Percentiles rank a stretch among this genome's conserved stretches.
phyloP scores from a whole-genome alignment of 768 basidiomycete genomes.

The Xerocomellus intermedius region DNA sequence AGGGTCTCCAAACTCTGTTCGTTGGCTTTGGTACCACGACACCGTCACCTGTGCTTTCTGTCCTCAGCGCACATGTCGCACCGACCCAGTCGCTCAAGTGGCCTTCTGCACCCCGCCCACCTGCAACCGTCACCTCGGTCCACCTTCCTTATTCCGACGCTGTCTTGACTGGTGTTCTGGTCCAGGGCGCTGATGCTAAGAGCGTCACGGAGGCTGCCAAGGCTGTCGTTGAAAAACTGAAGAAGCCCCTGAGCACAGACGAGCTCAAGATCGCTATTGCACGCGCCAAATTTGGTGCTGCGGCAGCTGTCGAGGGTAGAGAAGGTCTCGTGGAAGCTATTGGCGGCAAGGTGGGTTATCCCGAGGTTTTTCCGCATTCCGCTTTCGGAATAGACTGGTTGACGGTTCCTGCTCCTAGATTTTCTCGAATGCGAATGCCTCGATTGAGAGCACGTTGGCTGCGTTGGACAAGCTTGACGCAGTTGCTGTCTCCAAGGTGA shows the following conservation, averaged over 20 bases:
- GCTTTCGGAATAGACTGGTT: background rate
- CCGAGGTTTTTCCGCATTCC: conserved; percentile 2
- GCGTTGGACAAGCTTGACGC: conserved; percentile 70
- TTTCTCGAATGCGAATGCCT: conserved; percentile 53
- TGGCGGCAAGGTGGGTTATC: conserved; percentile 57
- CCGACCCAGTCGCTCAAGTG: conserved; percentile 84
- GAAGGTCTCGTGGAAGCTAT: conserved; percentile 62
- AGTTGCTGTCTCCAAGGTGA: conserved; percentile 68
- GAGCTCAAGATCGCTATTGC: conserved; percentile 79
- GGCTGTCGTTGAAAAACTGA: conserved; percentile 65
- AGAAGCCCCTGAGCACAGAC: conserved; percentile 57
- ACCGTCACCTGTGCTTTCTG: conserved; percentile 68
- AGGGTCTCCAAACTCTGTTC: conserved; percentile 72
- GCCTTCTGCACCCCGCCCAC: conserved; percentile 59
- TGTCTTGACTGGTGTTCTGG: conserved; percentile 76
- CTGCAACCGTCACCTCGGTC: conserved; percentile 67
- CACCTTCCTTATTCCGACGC: conserved; percentile 92
- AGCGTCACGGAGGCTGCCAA: conserved; percentile 68
- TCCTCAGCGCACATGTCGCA: conserved; percentile 78
- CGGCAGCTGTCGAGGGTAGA: conserved; percentile 63
- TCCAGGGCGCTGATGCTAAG: conserved; percentile 64
- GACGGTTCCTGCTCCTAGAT: conserved; percentile 42
- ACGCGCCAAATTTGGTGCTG: conserved; percentile 86
- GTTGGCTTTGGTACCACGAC: conserved; percentile 83
- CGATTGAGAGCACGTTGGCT: conserved; percentile 61